These are phyloP conservation scores for Mortierella antarctica DNA, from an alignment of 192 early-diverging fungal species.

Conservation along the genomic window DNA sequence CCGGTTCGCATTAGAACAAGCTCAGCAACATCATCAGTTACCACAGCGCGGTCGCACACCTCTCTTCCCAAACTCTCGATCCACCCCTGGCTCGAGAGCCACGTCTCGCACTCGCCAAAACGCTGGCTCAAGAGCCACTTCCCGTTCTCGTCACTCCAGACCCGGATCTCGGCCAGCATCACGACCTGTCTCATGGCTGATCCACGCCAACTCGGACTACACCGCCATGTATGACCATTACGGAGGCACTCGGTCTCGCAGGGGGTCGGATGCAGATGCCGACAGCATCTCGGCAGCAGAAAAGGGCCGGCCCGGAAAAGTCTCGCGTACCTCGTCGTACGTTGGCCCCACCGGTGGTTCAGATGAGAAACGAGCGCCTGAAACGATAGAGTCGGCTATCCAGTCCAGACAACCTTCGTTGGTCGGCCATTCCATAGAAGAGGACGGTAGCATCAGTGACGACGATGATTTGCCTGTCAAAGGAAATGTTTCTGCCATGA, in stretches of 20 bases:
- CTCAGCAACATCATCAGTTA: not conserved
- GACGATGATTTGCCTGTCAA: conserved; percentile 22
- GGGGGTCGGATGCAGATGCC: conserved; percentile 17
- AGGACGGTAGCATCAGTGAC: conserved; percentile 1
- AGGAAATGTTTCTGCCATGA: conserved; percentile 34
- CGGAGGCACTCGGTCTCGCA: conserved; percentile 26
- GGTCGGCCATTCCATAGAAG: conserved; percentile 1
- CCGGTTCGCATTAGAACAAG: not conserved
- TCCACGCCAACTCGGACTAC: conserved; percentile 39
- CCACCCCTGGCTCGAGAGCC: conserved; percentile 23
- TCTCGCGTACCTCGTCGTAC: conserved; percentile 12
- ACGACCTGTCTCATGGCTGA: conserved; percentile 39
- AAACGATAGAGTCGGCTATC: not conserved
- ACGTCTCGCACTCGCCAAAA: conserved; percentile 8
- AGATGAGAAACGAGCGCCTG: conserved; percentile 1
- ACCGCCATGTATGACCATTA: conserved; percentile 38
- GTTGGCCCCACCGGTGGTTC: not conserved
- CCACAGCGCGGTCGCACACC: conserved; percentile 19
- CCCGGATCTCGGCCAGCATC: conserved; percentile 25
- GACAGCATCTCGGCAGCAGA: conserved; percentile 13
- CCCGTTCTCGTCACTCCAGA: conserved; percentile 6
- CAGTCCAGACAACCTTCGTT: not conserved
- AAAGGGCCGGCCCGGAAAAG: conserved; percentile 5
- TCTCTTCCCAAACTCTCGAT: not conserved
- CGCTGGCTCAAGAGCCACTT: conserved; percentile 8